Conservation (phyloP, 148 eudicot genomes). For the Rhododendron henanense region DNA sequence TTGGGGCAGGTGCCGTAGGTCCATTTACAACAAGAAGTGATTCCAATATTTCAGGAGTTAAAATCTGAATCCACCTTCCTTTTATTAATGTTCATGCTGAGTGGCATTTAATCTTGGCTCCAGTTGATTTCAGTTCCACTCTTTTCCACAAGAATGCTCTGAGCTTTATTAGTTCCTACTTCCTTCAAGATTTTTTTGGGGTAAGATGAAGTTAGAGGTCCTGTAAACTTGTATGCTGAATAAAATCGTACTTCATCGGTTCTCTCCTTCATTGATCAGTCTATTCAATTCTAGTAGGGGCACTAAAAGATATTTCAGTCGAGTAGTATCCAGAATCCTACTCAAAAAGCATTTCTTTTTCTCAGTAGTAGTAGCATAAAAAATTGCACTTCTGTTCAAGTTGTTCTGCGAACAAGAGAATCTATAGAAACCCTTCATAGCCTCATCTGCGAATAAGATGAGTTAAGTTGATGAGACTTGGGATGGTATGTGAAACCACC, state of each 20-base stretch:
- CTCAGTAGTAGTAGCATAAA: not conserved
- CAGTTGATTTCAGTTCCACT: not conserved
- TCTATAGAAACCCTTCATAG: not conserved
- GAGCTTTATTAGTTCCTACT: not conserved
- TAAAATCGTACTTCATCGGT: not conserved
- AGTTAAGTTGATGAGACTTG: not conserved
- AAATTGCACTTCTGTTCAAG: not conserved
- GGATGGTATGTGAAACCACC: not conserved
- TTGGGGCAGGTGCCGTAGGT: not conserved
- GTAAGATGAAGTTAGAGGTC: not conserved
- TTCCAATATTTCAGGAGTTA: not conserved
- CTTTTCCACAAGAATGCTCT: not conserved
- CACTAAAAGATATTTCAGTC: not conserved
- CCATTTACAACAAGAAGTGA: too few relatives aligned
- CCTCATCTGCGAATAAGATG: not conserved
- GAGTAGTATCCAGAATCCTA: not conserved
- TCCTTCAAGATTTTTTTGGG: not conserved
- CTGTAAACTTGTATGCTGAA: not conserved
- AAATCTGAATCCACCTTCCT: not conserved
- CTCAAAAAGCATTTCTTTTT: not conserved
- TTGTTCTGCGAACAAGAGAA: not conserved
- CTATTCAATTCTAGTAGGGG: not conserved
- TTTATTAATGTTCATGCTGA: not conserved
- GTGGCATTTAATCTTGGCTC: not conserved
- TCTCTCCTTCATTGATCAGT: not conserved